Base-by-base conservation (phyloP, 2,329 filamentous ascomycete species). In the Beauveria asiatica region DNA sequence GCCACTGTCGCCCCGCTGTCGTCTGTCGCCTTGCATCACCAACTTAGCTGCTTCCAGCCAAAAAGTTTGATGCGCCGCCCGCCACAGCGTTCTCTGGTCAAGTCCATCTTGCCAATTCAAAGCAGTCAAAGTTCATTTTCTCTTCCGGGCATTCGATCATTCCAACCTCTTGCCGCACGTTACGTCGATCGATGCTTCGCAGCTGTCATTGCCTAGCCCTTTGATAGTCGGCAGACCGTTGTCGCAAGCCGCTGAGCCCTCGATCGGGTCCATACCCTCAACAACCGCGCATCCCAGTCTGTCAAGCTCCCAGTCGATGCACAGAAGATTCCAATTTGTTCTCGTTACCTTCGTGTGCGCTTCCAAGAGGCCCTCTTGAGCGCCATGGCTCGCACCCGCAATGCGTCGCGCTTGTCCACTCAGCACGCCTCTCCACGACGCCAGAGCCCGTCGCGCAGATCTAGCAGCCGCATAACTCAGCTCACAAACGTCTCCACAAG, bases 321-420 rank as follows among this genome's bases (percentile, higher is more conserved):
- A 30, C n/a, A 21, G 17, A 10, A 33, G 13, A 11, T 21, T 21
- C 3, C 13, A 23, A 17, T 5, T 7, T 6, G 2, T 19, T 44
- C 2, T 2, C 3, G n/a, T n/a, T 30, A 16, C 8, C 49, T 5
- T 19, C 27, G 1, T 11, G 3, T 41, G 45, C 45, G 25, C 23
- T 44, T 27, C 3, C 9, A 4, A 8, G 8, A 27, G 5, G 21
- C 5, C 16, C 6, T 21, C 16, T 37, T 9, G 9, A 27, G 25
- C 45, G 23, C 16, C 39, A 61, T 61, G 53, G 53, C 48, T 45
- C 52, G 39, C 23, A 57, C 59, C n/a, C 59, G 53, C 46, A 51
- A 57, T 45, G 25, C 53, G 2, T 27, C 53, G 21, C 39, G 41
- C 6, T 16, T 54, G 16, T 39, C 45, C 16, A 30, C 27, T 10